Evolutionary conservation across 1,284 basidiomycete genomes (phyloP).

Genomic region (Ustilago crameri): DNA sequence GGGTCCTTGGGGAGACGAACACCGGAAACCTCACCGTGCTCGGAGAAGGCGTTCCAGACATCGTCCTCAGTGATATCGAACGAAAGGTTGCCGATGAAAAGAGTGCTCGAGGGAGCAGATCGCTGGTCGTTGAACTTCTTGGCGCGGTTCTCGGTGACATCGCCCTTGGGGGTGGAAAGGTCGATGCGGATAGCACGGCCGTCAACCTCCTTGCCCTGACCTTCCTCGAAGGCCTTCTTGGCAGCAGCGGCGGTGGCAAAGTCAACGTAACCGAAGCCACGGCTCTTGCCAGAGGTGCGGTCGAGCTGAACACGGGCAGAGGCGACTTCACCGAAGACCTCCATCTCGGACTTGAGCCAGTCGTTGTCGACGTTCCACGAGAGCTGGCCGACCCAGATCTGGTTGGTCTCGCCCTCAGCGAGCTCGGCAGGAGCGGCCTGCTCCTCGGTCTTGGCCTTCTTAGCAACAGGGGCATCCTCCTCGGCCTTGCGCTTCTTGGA

Average conservation of each 20-base stretch:
- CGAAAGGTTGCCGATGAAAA: conserved; percentile 89
- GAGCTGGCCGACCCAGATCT: conserved; percentile 90
- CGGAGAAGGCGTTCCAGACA: conserved; percentile 90
- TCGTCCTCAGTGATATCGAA: conserved; percentile 82
- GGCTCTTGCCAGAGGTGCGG: conserved; percentile 74
- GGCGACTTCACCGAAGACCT: conserved; percentile 85
- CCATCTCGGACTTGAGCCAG: conserved; percentile 91
- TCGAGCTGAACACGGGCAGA: conserved; percentile 90
- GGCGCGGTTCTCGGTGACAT: conserved; percentile 77
- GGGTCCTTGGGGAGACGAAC: conserved; percentile 93
- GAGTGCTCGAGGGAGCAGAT: conserved; percentile 83
- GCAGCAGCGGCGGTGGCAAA: conserved; percentile 73
- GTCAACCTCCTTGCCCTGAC: conserved; percentile 87
- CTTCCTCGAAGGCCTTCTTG: conserved; percentile 76
- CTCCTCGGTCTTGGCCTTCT: conserved; percentile 81
- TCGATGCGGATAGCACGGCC: conserved; percentile 89
- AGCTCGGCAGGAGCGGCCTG: conserved; percentile 57
- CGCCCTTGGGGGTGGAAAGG: conserved; percentile 75
- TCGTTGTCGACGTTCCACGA: conserved; percentile 99
- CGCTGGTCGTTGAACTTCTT: conserved; percentile 74
- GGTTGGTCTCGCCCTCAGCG: conserved; percentile 74
- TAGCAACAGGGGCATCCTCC: conserved; percentile 75
- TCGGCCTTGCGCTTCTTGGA: conserved; percentile 84
- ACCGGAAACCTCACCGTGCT: conserved; percentile 86
- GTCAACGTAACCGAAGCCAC: conserved; percentile 89